Base-by-base conservation (phyloP, 106 monocot species). In the Dendrobium officinale region DNA sequence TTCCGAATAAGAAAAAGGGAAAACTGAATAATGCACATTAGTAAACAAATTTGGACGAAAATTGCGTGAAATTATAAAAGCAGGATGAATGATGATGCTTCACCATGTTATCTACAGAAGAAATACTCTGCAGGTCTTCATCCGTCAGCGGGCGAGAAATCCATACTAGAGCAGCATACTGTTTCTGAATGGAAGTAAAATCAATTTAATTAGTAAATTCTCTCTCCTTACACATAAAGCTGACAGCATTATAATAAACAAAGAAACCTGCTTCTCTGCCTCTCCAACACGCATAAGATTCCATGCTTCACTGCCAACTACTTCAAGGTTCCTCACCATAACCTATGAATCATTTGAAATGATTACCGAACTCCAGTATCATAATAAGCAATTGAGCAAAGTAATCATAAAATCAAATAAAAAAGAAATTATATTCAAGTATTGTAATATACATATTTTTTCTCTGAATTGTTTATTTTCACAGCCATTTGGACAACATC, bases 141-240 rank as follows among this genome's bases (percentile, higher is more conserved):
- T 92, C 89, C 2, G 80, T 83, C 5, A 94, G 56, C 76, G 89
- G 88, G 18, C 88, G 92, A 81, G 98, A 91, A 82, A 85, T 92
- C 98, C 98, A 98, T 51, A 95, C 86, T 48, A 98, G 79, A 79
- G 98, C 98, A 81, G 94, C 91, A 94, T 98, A 98, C 78, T 94
- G 92, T 78, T 98, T 98, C 98, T 98, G 85, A 77, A 88, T 59
- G 6, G 42, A 78, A 37, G 58, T 29, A 79, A 7, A 76, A 49
- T 42, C 17, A 83, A 68, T 45, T 40, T 70, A 42, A 13, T 77
- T 24, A 78, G 16, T 20, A 42, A 79, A 8, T 2, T 27, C 24
- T 20, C 19, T 26, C 18, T 9, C 42, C 56, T 43, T 11, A 5
- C 1, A 74, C n/a, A 17, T 19, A 5, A 77, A 67, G 41, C 68